Conservation (phyloP, 495 filamentous ascomycete species). For the Hypoxylon fuscum region DNA sequence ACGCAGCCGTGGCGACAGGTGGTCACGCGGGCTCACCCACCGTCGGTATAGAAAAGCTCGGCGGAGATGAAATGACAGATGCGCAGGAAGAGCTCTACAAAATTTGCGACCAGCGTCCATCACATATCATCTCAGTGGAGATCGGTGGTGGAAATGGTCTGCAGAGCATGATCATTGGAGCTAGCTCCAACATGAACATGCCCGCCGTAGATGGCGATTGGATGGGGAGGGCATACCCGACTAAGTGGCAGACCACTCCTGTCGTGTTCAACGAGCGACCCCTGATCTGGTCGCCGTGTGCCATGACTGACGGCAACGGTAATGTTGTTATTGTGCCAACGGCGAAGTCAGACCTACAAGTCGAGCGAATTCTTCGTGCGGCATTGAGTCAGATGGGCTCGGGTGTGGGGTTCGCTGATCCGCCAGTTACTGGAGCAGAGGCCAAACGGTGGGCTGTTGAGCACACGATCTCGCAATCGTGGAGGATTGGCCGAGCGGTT, state of each 20-base stretch:
- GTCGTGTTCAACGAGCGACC: slow-evolving; percentile 61
- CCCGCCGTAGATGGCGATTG: slow-evolving; percentile 65
- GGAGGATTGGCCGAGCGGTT: slow-evolving; percentile 65
- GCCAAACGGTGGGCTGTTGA: slow-evolving; percentile 60
- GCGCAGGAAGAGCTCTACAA: slow-evolving; percentile 58
- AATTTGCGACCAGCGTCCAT: slow-evolving; percentile 37
- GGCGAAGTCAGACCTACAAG: slow-evolving; percentile 50
- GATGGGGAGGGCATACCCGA: slow-evolving; percentile 67
- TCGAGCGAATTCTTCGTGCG: slow-evolving; percentile 53
- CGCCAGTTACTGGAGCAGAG: slow-evolving; percentile 52
- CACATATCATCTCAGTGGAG: slow-evolving; percentile 59
- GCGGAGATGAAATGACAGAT: slow-evolving; percentile 60
- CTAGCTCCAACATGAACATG: slow-evolving; percentile 57
- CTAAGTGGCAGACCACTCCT: slow-evolving; percentile 65
- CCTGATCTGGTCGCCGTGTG: slow-evolving; percentile 54
- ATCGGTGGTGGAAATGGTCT: slow-evolving; percentile 66
- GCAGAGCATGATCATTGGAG: slow-evolving; percentile 61
- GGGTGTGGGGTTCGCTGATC: slow-evolving; percentile 55
- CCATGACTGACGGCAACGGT: slow-evolving; percentile 61
- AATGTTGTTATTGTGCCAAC: slow-evolving; percentile 55
- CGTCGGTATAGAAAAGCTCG: slow-evolving; percentile 62
- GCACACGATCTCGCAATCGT: slow-evolving; percentile 61
- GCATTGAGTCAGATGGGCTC: slow-evolving; percentile 60
- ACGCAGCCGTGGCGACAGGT: slow-evolving; percentile 56
- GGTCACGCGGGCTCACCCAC: slow-evolving; percentile 60